Conservation (phyloP, 129 eudicot species). For the Deinandra increscens region DNA sequence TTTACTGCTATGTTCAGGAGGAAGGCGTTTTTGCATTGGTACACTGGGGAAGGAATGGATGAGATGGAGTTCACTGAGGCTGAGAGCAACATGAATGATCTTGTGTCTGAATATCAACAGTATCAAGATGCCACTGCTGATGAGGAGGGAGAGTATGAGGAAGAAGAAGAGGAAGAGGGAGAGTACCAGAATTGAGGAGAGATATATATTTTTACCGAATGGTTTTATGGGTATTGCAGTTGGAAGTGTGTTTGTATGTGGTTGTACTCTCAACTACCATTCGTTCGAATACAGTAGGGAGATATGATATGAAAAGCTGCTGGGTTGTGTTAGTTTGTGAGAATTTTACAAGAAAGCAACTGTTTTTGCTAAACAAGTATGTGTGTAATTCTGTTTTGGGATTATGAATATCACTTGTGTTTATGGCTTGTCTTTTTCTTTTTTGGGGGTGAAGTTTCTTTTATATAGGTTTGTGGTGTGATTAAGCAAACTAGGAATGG, state of each 20-base stretch:
- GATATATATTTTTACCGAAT: background rate
- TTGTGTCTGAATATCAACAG: constrained; percentile 65
- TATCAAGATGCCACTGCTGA: constrained; percentile 64
- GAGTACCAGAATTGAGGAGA: constrained; percentile 21
- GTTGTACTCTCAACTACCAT: constrained; percentile 53
- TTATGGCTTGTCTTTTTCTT: background rate
- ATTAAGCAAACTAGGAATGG: background rate
- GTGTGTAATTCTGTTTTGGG: constrained; percentile 29
- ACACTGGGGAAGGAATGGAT: constrained; percentile 61
- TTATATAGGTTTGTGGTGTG: background rate
- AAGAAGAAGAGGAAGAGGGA: constrained; percentile 40
- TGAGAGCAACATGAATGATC: constrained; percentile 56
- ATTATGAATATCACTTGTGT: constrained; percentile 21
- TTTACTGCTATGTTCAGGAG: constrained; percentile 65
- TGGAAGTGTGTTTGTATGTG: constrained; percentile 24
- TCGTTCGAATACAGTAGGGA: background rate
- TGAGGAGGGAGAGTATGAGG: constrained; percentile 47
- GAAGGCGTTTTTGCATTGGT: constrained; percentile 72
- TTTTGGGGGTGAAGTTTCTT: background rate
- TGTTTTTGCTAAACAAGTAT: constrained; percentile 29
- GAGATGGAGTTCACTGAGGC: constrained; percentile 67
- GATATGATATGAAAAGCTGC: background rate
- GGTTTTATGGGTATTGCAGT: background rate
- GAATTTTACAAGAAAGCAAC: constrained; percentile 23
- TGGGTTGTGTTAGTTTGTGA: constrained; percentile 26